Percentiles rank a stretch among this genome's conserved stretches.
These are phyloP conservation scores for Populus hybrid DNA, from an alignment of 441 rosid species.

Conservation along the genomic window DNA sequence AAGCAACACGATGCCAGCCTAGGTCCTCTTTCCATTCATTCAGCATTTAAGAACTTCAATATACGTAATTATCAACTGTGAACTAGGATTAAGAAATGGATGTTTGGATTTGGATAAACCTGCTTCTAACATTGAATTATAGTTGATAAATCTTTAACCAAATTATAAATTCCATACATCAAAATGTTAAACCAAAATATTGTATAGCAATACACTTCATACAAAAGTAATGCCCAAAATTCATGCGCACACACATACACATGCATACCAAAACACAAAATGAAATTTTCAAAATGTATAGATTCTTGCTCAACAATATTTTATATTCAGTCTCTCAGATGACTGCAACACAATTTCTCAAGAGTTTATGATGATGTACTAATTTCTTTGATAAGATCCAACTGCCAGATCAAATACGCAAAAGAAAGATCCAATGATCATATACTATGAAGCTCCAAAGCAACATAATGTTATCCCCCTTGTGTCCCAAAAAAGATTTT, in stretches of 20 bases:
- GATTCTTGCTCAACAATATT: not conserved
- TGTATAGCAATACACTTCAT: not conserved
- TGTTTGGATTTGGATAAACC: not conserved
- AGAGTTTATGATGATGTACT: not conserved
- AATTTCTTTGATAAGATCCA: not conserved
- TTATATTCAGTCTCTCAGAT: not conserved
- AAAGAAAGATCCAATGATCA: not conserved
- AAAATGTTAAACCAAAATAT: not conserved
- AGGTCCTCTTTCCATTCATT: not conserved
- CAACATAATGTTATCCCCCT: no score
- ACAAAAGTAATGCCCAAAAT: not conserved
- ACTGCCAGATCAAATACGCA: not conserved
- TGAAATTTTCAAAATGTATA: not conserved
- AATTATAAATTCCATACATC: not conserved
- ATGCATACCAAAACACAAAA: not conserved
- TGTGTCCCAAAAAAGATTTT: no score
- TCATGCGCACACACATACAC: not conserved
- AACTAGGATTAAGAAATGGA: not conserved
- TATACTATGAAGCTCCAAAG: no score
- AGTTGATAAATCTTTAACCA: not conserved
- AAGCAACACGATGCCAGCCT: not conserved
- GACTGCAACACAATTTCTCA: not conserved
- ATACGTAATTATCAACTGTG: not conserved
- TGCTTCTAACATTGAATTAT: not conserved
- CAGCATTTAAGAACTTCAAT: not conserved